These are phyloP conservation scores for Candida sanyiensis DNA, from an alignment of 805 yeast species.

Conservation along the genomic window DNA sequence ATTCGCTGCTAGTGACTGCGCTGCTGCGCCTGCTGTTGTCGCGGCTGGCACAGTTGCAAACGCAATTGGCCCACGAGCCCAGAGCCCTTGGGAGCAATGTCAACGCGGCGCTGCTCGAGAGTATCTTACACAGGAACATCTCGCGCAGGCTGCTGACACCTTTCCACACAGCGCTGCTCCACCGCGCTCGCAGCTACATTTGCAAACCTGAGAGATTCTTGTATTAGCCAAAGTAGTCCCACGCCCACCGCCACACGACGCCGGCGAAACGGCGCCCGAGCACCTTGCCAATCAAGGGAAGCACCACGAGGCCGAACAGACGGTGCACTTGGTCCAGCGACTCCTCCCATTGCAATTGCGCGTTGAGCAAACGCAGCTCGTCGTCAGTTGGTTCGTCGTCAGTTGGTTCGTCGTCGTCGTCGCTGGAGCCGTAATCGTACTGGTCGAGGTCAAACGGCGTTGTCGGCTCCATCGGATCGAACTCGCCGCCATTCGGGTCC, in stretches of 20 bases:
- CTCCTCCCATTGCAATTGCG: constrained; percentile 73
- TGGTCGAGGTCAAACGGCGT: constrained; percentile 11
- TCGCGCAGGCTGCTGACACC: constrained; percentile 4
- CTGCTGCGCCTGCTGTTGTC: constrained; percentile 15
- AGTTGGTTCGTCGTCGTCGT: constrained; percentile 14
- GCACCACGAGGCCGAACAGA: constrained; percentile 51
- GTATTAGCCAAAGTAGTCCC: constrained; percentile 17
- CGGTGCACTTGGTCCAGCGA: constrained; percentile 53
- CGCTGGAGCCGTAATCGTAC: constrained; percentile 14
- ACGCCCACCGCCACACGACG: constrained; percentile 20
- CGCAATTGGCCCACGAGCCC: no score
- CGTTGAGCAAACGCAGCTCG: constrained; percentile 32
- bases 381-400: constrained; percentile 17
- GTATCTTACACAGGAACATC: constrained; percentile 5
- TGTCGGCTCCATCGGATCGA: constrained; percentile 8
- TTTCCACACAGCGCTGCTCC: background rate
- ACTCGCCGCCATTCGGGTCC: constrained; percentile 8
- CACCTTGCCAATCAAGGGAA: constrained; percentile 63
- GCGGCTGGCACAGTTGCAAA: no score
- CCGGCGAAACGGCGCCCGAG: constrained; percentile 58
- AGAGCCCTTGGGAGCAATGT: no score
- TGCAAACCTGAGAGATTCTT: no score
- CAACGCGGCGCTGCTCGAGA: constrained; percentile 6
- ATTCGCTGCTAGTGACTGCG: constrained; percentile 16
- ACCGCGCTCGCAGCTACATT: no score